Evolutionary conservation across 2,329 filamentous ascomycete genomes (phyloP).

Genomic region (Alternaria dauci): DNA sequence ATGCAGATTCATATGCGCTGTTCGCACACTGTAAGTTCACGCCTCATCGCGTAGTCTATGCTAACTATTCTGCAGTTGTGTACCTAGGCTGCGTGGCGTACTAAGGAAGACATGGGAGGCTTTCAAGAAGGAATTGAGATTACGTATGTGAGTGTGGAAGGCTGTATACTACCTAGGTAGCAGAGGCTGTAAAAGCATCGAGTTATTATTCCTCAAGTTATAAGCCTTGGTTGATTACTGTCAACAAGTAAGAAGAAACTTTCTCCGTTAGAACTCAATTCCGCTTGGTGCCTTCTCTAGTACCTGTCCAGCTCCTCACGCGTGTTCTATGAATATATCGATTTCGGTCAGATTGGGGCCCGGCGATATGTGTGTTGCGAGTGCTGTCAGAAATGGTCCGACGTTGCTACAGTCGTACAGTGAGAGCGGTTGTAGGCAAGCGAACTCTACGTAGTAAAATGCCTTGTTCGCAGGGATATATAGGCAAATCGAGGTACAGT

Average conservation of each 20-base stretch:
- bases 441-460: background rate
- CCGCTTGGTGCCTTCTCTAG: background rate
- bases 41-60: background rate
- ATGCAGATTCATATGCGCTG: conserved; percentile 70
- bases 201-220: too few species aligned
- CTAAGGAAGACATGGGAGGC: background rate
- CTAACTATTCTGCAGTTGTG: background rate
- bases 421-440: background rate
- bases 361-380: background rate
- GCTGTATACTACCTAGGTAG: too few species aligned
- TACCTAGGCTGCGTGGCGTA: background rate
- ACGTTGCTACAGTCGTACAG: background rate
- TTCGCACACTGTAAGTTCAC: conserved; percentile 58
- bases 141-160: background rate
- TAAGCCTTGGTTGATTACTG: too few species aligned
- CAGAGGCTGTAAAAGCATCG: too few species aligned
- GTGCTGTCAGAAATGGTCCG: background rate
- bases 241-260: too few species aligned
- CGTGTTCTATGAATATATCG: background rate
- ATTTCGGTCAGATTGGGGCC: background rate
- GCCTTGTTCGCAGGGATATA: background rate
- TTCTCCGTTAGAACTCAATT: too few species aligned
- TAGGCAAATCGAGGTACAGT: background rate
- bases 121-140: accelerated
- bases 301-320: background rate